phyloP scores from a whole-genome alignment of 306 rosid genomes.

The Calophaca sinica region DNA sequence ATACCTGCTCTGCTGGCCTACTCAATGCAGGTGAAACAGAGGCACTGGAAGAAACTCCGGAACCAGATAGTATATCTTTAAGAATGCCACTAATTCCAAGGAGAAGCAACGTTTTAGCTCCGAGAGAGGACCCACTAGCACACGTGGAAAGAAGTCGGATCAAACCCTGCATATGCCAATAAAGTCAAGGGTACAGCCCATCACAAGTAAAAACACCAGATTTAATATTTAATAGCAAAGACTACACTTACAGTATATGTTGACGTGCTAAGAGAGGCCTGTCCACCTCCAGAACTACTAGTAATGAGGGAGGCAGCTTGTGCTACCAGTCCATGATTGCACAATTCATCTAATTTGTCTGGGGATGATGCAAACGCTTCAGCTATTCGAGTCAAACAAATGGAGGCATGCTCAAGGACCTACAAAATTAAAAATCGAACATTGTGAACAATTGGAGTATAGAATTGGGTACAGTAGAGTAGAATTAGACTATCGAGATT shows the following conservation, averaged over 20 bases:
- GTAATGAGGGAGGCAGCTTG: constrained; percentile 90
- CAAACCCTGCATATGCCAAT: constrained; percentile 70
- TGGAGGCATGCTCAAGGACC: constrained; percentile 95
- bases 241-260: constrained; percentile 78
- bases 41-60: constrained; percentile 70
- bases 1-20: constrained; percentile 88
- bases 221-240: neutral
- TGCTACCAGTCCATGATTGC: constrained; percentile 88
- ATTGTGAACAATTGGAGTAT: constrained; percentile 7
- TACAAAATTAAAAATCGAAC: constrained; percentile 42
- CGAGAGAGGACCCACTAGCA: constrained; percentile 90
- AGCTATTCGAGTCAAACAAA: constrained; percentile 92
- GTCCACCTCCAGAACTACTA: constrained; percentile 90
- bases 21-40: constrained; percentile 87
- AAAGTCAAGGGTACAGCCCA: constrained; percentile 38
- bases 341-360: constrained; percentile 84
- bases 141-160: constrained; percentile 93
- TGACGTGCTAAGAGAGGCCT: constrained; percentile 86
- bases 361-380: constrained; percentile 93
- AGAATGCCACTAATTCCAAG: constrained; percentile 93
- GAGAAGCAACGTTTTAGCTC: constrained; percentile 81
- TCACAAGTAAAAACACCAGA: constrained; percentile 7
- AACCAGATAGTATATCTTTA: constrained; percentile 80
- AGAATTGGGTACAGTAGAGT: neutral
- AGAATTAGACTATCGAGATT: neutral